Evolutionary conservation across 1,139 yeast species (phyloP), one percentile per base, ranked within the genome.

Genomic region (Hyphopichia buzzinii): DNA sequence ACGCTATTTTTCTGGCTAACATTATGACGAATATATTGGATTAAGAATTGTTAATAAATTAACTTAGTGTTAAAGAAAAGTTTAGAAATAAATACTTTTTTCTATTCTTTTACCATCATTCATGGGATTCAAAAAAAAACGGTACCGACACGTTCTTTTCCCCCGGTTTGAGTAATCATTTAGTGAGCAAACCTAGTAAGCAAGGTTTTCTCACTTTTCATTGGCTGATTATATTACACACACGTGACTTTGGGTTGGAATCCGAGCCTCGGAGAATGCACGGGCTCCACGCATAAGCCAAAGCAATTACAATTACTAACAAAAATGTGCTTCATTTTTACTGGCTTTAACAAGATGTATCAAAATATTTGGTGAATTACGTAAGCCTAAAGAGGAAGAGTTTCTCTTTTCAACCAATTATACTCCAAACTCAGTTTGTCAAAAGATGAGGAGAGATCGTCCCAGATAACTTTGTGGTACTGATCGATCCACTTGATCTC

Each of bases 351-450:
- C n/a, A n/a, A n/a, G n/a, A n/a, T n/a, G n/a, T n/a, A n/a, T n/a
- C n/a, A n/a, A n/a, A n/a, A n/a, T n/a, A n/a, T n/a, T n/a, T n/a
- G 23, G 23, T 19, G 23, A 10, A 19, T 19, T 19, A 19, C 10
- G 23, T 19, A 19, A 19, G 23, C 6, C 15, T 37, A 39, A 21
- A 75, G 50, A 6, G 74, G 72, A 21, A 59, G 42, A 2, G 95
- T 85, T 59, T 87, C 95, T 47, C 82, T 76, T 55, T 72, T 75
- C 49, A 90, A 73, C 96, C 97, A 90, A 36, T 70, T 71, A 51
- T 72, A 76, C 30, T 82, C 79, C 31, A 64, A 51, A 35, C 82
- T 72, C 36, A 70, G 73, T 33, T 74, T 77, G 28, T 67, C 74
- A 39, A 71, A 64, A n/a, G 62, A 54, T 1, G 68, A 67, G 19